Percentiles rank a stretch among this genome's conserved stretches.
These are phyloP conservation scores for Monosporascus sp. DNA, from an alignment of 2,329 filamentous ascomycete species.

Conservation along the genomic window DNA sequence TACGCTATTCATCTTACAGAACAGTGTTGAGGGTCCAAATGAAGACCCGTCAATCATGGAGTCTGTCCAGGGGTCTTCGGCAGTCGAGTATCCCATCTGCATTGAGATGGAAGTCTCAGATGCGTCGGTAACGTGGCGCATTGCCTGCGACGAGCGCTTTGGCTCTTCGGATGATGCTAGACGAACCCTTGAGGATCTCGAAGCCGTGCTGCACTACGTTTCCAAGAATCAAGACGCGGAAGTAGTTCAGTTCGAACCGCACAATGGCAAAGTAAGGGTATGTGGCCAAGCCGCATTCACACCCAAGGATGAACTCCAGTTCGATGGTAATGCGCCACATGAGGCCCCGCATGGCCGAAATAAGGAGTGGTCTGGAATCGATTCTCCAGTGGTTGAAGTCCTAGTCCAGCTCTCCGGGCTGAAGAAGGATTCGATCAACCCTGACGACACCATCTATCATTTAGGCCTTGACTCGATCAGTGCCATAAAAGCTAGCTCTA, in stretches of 20 bases:
- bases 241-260: conserved; percentile 47
- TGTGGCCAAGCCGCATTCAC: conserved; percentile 54
- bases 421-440: conserved; percentile 50
- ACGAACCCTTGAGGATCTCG: conserved; percentile 52
- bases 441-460: conserved; percentile 67
- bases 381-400: conserved; percentile 37
- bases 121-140: conserved; percentile 59
- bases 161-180: conserved; percentile 40
- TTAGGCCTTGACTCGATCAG: conserved; percentile 89
- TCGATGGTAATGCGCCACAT: not conserved
- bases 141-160: conserved; percentile 59
- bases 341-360: not conserved
- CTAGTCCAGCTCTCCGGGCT: conserved; percentile 57
- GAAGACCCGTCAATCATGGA: conserved; percentile 41
- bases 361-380: conserved; percentile 28
- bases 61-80: conserved; percentile 58
- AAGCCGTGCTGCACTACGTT: conserved; percentile 53
- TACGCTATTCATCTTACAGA: conserved; percentile 52
- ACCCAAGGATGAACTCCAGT: conserved; percentile 1
- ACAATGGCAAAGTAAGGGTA: conserved; percentile 47
- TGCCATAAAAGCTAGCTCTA: conserved; percentile 73
- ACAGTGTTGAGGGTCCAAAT: conserved; percentile 8
- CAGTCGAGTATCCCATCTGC: conserved; percentile 77
- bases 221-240: conserved; percentile 41
- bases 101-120: conserved; percentile 67